phyloP scores from a whole-genome alignment of 139 green algal genomes.

The Tetradesmus obliquus region DNA sequence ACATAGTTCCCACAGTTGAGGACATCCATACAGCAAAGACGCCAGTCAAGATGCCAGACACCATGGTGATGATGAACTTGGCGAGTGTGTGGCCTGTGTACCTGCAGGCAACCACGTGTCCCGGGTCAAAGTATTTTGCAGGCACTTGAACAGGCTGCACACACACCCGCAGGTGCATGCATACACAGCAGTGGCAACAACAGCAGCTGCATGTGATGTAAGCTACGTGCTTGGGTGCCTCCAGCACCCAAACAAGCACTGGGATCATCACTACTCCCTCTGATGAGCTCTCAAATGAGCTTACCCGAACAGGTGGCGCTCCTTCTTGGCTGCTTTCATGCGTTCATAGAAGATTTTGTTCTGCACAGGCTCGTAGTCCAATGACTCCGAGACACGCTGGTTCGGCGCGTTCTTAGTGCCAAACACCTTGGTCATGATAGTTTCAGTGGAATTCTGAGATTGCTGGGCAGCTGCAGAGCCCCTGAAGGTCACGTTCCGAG shows the following conservation, averaged over 20 bases:
- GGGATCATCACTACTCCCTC: background rate
- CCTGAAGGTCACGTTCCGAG: slow-evolving; percentile 20
- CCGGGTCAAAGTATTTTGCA: background rate
- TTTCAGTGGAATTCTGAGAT: slow-evolving; percentile 20
- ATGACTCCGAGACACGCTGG: slow-evolving; percentile 58
- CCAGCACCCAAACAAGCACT: background rate
- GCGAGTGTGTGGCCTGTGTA: slow-evolving; percentile 81
- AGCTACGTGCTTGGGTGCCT: background rate
- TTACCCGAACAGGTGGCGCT: slow-evolving; percentile 75
- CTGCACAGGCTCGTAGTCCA: slow-evolving; percentile 77
- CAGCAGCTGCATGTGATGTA: slow-evolving; percentile 3
- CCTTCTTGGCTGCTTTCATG: slow-evolving; percentile 57
- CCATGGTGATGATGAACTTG: slow-evolving; percentile 76
- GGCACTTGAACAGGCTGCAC: background rate
- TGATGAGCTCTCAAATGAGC: background rate
- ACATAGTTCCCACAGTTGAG: slow-evolving; percentile 45
- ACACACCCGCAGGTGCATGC: background rate
- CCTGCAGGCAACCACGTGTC: slow-evolving; percentile 47
- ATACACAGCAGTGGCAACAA: slow-evolving; percentile 1
- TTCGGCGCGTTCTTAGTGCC: slow-evolving; percentile 46
- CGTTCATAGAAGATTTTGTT: slow-evolving; percentile 71
- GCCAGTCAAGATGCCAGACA: slow-evolving; percentile 77
- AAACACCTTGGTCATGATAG: slow-evolving; percentile 40
- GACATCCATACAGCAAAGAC: slow-evolving; percentile 64
- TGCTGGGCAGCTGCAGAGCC: background rate